Base-by-base conservation (phyloP, 768 basidiomycete species). In the Pilatotrama ljubarskyi region DNA sequence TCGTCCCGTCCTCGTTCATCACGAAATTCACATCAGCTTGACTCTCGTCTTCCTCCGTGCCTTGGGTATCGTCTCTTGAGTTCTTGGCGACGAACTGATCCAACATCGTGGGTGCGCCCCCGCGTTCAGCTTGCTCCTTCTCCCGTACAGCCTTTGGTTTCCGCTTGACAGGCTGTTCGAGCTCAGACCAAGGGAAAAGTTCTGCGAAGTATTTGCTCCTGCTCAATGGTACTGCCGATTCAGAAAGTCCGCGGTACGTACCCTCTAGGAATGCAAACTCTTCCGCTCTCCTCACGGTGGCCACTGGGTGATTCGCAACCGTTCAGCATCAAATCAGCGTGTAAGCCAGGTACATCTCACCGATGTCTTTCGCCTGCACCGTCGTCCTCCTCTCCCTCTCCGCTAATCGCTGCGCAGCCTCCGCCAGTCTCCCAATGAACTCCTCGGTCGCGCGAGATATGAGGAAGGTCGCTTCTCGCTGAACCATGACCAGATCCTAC, bases 391-490 rank as follows among this genome's bases (percentile, higher is more conserved):
- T 87, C 62, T 94, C 91, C 52, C 83, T 76, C 58, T 82, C 80
- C 5, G 93, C 91, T 14, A 85, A 80, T 52, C 76, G 80, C 63
- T 90, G 85, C n/a, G 82, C 84, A 6, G 90, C 88, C 56, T 88
- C 84, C 32, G 83, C 80, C 26, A 95, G 74, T 50, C 86, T 81
- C 70, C 84, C 86, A 52, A 95, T 87, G 64, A 96, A 95, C 71
- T 93, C 88, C 73, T 96, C 94, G 55, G 94, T 87, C 5, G 93
- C 93, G 25, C 93, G 75, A 20, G 90, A 85, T 46, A 95, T 87
- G 62, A 93, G 73, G 64, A 92, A 85, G 0, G 84, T 82, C 22
- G 91, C 92, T 53, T 95, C 93, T 69, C 79, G 86, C 11, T 87
- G 85, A 5, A 92, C 77, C 41, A 85, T 84, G 0, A 89, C 86